Evolutionary conservation across 1,139 yeast species (phyloP), one percentile per base, ranked within the genome.

Genomic region (Suhomyces yuchorum): DNA sequence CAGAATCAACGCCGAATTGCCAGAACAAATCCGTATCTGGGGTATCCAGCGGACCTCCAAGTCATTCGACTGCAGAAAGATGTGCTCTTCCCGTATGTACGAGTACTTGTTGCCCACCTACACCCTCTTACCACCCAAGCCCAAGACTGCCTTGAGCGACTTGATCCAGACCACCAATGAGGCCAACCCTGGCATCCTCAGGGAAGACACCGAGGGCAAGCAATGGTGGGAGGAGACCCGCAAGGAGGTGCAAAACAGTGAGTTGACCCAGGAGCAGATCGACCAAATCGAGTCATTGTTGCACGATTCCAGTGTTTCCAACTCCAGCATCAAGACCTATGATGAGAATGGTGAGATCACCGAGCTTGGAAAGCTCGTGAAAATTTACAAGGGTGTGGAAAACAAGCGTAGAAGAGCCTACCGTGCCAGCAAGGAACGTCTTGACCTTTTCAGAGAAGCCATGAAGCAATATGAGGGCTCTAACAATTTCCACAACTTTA

Each of bases 401-500:
- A 85, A 84, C 57, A 69, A 71, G 43, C 76, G 82, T 47, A 82
- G 97, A 59, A 79, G 96, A 59, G 71, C 76, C 7, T 93, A 81
- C 64, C 78, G 96, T 47, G 78, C 89, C 26, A 76, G 87, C 3
- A 43, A 68, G 0, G 84, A 79, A 43, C 80, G 92, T 51, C 74
- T 93, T 32, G 77, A 77, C 6, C 63, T 75, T 37, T 79, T 92
- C 60, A 77, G 95, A 53, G 72, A 77, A 14, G 87, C 92, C 4
- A 81, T 93, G 80, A 71, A 80, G 47, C 77, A 79, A 49, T 93
- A 87, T 61, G 80, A 85, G 55, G 98, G 98, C 12, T 84, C 91
- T 34, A 97, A 93, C 67, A 93, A 93, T 65, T 93, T 92, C 78
- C 98, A 93, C 67, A 93, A 93, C 66, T 93, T 88, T 70, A 95